Percentiles rank a stretch among this genome's conserved stretches.
Evolutionary conservation across 164 flowering plant genomes (phyloP).

Genomic region (Macadamia tetraphylla): DNA sequence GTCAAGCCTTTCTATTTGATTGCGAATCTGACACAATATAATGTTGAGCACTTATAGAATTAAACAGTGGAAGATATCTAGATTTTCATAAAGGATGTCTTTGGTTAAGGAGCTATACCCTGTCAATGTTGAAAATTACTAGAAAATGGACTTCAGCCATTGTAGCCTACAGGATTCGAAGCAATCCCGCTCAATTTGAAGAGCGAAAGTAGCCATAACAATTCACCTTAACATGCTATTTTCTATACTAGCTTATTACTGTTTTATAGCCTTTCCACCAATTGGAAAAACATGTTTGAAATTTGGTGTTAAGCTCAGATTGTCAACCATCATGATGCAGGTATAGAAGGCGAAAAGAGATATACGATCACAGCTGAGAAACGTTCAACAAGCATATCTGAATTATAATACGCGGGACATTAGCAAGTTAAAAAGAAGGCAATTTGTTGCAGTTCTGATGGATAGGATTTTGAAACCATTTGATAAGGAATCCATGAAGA

Average conservation of each 20-base stretch:
- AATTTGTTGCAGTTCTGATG: conserved; percentile 22
- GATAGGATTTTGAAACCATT: conserved; percentile 39
- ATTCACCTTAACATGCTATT: background rate
- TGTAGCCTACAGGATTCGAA: background rate
- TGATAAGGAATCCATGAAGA: conserved; percentile 60
- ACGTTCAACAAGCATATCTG: background rate
- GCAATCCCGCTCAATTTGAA: background rate
- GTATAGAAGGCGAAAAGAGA: background rate
- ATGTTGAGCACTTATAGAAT: background rate
- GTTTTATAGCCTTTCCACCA: background rate
- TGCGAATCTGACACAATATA: background rate
- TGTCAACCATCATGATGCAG: conserved; percentile 1
- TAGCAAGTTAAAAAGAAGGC: background rate
- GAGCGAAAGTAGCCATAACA: background rate
- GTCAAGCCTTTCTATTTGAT: background rate
- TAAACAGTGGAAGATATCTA: background rate
- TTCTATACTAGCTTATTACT: background rate
- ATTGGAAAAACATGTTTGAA: background rate
- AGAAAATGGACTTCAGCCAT: background rate
- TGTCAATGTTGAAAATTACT: background rate
- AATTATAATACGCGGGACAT: background rate
- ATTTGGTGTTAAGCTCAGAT: background rate
- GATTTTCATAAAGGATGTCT: background rate
- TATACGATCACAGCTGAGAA: background rate
- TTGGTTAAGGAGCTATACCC: background rate